Evolutionary conservation across 768 basidiomycete species (phyloP).

Genomic region (Rhodotorula kratochvilovae): DNA sequence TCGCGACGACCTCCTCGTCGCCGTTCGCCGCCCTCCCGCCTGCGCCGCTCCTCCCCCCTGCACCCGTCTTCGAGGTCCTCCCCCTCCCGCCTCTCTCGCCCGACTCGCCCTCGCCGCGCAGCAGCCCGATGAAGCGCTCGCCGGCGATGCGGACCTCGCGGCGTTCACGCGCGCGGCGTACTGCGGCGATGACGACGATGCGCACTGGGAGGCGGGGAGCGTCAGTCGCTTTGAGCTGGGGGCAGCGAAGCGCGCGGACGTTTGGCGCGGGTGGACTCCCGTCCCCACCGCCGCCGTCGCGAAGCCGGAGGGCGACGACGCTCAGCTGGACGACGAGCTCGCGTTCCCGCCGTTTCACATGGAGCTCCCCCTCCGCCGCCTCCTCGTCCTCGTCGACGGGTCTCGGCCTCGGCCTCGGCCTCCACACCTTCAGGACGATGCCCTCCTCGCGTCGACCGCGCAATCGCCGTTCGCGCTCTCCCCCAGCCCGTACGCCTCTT

Average conservation of each 20-base stretch:
- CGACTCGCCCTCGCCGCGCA: neutral
- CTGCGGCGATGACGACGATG: neutral
- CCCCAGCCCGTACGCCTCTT: neutral
- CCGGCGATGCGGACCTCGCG: slow-evolving; percentile 24
- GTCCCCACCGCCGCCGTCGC: too few species aligned
- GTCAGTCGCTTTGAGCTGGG: neutral
- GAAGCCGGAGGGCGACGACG: neutral
- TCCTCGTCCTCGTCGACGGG: neutral
- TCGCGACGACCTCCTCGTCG: neutral
- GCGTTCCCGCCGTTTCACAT: slow-evolving; percentile 5
- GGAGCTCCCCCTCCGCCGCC: neutral
- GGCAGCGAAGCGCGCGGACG: neutral
- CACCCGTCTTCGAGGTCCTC: slow-evolving; percentile 26
- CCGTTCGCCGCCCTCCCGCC: slow-evolving; percentile 8
- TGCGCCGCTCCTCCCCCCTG: slow-evolving; percentile 22
- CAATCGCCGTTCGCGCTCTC: neutral
- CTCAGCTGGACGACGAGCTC: neutral
- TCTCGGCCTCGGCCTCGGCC: neutral
- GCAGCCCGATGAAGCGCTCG: slow-evolving; percentile 27
- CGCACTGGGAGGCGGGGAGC: neutral
- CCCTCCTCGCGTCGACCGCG: neutral
- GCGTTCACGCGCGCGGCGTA: slow-evolving; percentile 27
- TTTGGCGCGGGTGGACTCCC: neutral
- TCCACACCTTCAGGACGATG: neutral
- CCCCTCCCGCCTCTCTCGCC: slow-evolving; percentile 14